Conservation (phyloP, 345 rosid species). For the Hypericum androsaemum region DNA sequence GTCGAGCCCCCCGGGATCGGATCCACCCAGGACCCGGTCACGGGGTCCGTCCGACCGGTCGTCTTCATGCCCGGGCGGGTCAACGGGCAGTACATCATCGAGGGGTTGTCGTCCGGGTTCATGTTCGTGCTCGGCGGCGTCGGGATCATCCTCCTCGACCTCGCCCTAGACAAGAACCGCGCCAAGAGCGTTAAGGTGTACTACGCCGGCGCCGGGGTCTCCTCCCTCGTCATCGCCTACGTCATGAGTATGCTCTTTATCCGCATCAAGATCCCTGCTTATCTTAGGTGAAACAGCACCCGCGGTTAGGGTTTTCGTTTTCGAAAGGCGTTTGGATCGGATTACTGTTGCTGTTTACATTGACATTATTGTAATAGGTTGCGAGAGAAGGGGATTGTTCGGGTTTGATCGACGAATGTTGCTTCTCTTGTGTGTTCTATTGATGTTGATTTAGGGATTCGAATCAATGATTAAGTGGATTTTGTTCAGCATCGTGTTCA, state of each 20-base stretch:
- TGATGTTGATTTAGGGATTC: no score
- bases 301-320: no score
- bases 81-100: slow-evolving; percentile 94
- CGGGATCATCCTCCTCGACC: slow-evolving; percentile 77
- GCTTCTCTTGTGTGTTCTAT: no score
- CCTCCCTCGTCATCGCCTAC: slow-evolving; percentile 61
- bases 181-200: slow-evolving; percentile 71
- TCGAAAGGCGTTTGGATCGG: no score
- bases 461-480: no score
- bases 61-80: slow-evolving; percentile 89
- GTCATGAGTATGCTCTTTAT: slow-evolving; percentile 92
- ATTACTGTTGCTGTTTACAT: no score
- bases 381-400: no score
- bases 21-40: slow-evolving; percentile 71
- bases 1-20: slow-evolving; percentile 99
- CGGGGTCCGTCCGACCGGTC: slow-evolving; percentile 82
- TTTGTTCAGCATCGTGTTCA: no score
- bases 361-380: no score
- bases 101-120: slow-evolving; percentile 95
- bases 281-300: slow-evolving; percentile 40
- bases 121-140: slow-evolving; percentile 88
- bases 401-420: no score
- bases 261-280: slow-evolving; percentile 96
- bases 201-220: slow-evolving; percentile 67
- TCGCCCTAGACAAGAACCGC: slow-evolving; percentile 80